phyloP scores from a whole-genome alignment of 2,329 filamentous ascomycete species.

The Aspergillus niger region DNA sequence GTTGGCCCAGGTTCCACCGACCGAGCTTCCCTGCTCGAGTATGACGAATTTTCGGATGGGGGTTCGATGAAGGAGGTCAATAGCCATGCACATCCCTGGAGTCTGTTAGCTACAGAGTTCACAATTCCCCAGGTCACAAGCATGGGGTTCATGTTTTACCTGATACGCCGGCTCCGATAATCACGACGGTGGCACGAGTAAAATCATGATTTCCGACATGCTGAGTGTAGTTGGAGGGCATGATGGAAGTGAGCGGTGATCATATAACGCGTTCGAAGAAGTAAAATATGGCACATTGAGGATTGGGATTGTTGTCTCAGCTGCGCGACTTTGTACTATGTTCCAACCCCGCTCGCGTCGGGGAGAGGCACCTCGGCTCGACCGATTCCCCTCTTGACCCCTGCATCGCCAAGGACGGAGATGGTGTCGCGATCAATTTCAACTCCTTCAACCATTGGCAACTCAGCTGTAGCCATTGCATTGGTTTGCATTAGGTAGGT shows the following conservation, averaged over 20 bases:
- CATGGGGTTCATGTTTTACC: slow-evolving; percentile 29
- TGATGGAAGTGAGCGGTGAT: not conserved
- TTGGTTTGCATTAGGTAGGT: too few relatives aligned
- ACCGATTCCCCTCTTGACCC: too few relatives aligned
- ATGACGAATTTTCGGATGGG: slow-evolving; percentile 55
- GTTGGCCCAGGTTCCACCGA: slow-evolving; percentile 59
- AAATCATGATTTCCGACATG: slow-evolving; percentile 51
- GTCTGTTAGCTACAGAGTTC: not conserved
- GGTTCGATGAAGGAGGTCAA: slow-evolving; percentile 57
- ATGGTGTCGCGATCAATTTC: too few relatives aligned
- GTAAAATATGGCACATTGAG: too few relatives aligned
- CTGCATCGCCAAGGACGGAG: too few relatives aligned
- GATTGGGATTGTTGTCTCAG: too few relatives aligned
- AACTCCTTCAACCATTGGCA: too few relatives aligned
- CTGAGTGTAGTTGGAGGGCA: not conserved
- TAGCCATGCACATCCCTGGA: slow-evolving; percentile 57
- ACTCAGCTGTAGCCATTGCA: too few relatives aligned
- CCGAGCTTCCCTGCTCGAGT: slow-evolving; percentile 56
- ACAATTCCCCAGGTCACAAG: not conserved
- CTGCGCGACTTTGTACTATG: too few relatives aligned
- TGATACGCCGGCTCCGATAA: slow-evolving; percentile 59
- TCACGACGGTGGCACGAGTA: slow-evolving; percentile 57
- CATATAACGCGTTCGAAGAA: too few relatives aligned
- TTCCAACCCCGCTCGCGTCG: too few relatives aligned
- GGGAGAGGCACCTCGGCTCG: too few relatives aligned